Evolutionary conservation across 495 filamentous ascomycete genomes (phyloP), one percentile per base, ranked within the genome.

Genomic region (Sordaria brevicollis): DNA sequence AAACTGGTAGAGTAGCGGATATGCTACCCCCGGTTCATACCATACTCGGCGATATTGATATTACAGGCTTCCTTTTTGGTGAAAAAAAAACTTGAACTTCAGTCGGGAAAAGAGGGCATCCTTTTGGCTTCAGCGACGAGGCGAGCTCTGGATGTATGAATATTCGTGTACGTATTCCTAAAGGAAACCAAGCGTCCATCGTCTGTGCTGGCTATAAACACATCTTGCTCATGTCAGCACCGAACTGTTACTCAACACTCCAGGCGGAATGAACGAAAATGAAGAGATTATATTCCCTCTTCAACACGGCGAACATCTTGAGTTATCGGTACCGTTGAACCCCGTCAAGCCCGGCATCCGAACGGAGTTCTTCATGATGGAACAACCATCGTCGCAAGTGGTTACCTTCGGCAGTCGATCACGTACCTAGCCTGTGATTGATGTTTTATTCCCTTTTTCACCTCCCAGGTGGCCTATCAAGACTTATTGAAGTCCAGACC

Each of bases 381-480:
- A 77, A 80, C 77, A 70, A 65, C 70, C 70, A 39, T 34, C 73
- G 78, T 80, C 67, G 69, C 74, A 80, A 74, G 69, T 33, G 21
- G 71, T 71, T 71, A 70, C 57, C 21, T 74, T 72, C 74, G 62
- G 72, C 33, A 70, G 73, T 71, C 71, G 75, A 78, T 78, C 75
- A 71, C 34, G 75, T 67, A 71, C n/a, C n/a, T n/a, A 69, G 62
- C 68, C 35, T 38, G 7, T 25, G 7, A 69, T 34, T 21, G 13
- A 3, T 29, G 33, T 31, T 34, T 57, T 57, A 57, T n/a, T 67
- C 31, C 15, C 34, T 54, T 21, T 35, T n/a, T n/a, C n/a, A n/a
- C n/a, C 6, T 25, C 36, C 9, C 9, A 49, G 9, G 10, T 8
- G 38, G 5, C 35, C n/a, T n/a, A n/a, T n/a, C n/a, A n/a, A 36